A percentile compares a stretch with the other conserved stretches of the same genome.
phyloP scores from a whole-genome alignment of 73 alveolate species.

The Tetrahymena malaccensis region DNA sequence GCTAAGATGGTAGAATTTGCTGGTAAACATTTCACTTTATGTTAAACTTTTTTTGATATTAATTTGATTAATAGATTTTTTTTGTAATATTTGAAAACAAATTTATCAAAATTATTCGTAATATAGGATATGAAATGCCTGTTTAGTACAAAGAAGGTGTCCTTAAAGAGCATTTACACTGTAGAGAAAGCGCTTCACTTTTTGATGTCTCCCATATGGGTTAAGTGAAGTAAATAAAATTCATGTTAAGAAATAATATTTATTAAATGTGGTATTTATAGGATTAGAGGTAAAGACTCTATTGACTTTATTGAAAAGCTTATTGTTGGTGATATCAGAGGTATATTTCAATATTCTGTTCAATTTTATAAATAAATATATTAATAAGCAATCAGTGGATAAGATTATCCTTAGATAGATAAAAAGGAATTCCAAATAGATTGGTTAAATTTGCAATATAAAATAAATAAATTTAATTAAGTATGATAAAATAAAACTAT shows the following conservation, averaged over 20 bases:
- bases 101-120: not conserved
- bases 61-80: too few species aligned
- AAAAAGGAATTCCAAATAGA: too few species aligned
- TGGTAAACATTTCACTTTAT: constrained; percentile 15
- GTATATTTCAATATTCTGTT: not conserved
- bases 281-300: constrained; percentile 65
- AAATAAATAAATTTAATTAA: not conserved
- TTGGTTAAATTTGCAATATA: not conserved
- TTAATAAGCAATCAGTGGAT: not conserved
- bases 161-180: constrained; percentile 63
- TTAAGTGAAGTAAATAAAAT: constrained; percentile 1
- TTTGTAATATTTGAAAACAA: too few species aligned
- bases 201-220: constrained; percentile 92
- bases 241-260: not conserved
- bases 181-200: constrained; percentile 58
- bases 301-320: constrained; percentile 52
- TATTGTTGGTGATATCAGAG: constrained; percentile 52
- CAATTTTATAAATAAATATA: not conserved
- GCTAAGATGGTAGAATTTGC: constrained; percentile 84
- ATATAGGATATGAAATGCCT: constrained; percentile 57
- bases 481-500: not conserved
- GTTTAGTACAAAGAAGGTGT: constrained; percentile 69
- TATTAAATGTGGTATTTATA: not conserved
- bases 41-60: too few species aligned
- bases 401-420: too few species aligned